Conservation (phyloP, 2,329 filamentous ascomycete species). For the Epicoccum sorghinum region DNA sequence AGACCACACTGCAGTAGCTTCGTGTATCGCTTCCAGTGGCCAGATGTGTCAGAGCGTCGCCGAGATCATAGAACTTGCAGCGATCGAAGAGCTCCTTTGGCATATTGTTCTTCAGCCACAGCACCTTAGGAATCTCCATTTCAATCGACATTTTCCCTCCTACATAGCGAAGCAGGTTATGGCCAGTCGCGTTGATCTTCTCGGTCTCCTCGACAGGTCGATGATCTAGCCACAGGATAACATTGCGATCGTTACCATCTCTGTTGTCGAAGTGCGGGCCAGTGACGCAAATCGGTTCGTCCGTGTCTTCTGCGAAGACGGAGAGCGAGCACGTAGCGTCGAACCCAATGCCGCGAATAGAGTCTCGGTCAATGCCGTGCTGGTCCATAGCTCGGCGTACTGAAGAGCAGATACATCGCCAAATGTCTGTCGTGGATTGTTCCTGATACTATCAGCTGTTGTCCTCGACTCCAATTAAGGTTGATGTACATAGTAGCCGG, state of each 20-base stretch:
- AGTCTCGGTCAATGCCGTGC: slow-evolving; percentile 75
- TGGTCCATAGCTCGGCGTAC: slow-evolving; percentile 83
- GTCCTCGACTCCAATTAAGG: neutral
- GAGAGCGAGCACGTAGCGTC: slow-evolving; percentile 98
- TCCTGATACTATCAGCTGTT: slow-evolving; percentile 62
- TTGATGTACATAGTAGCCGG: slow-evolving; percentile 59
- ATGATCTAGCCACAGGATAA: slow-evolving; percentile 97
- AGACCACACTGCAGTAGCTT: slow-evolving; percentile 94
- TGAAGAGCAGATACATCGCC: slow-evolving; percentile 89
- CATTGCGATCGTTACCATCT: slow-evolving; percentile 84
- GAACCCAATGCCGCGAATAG: slow-evolving; percentile 90
- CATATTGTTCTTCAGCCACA: slow-evolving; percentile 99
- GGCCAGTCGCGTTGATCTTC: slow-evolving; percentile 89
- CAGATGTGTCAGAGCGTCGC: slow-evolving; percentile 90
- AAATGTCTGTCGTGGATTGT: slow-evolving; percentile 98
- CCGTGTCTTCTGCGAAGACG: slow-evolving; percentile 86
- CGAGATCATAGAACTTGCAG: slow-evolving; percentile 97
- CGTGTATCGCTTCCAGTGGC: slow-evolving; percentile 90
- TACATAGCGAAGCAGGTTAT: slow-evolving; percentile 94
- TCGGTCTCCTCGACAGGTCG: slow-evolving; percentile 88
- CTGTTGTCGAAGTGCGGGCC: slow-evolving; percentile 81
- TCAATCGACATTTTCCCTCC: slow-evolving; percentile 98
- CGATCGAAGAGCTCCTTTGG: slow-evolving; percentile 84
- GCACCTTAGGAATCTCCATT: slow-evolving; percentile 98
- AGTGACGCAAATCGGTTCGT: slow-evolving; percentile 90